These are phyloP conservation scores for Syncephalis plumigaleata DNA, from an alignment of 371 early-diverging fungal genomes.

Conservation along the genomic window DNA sequence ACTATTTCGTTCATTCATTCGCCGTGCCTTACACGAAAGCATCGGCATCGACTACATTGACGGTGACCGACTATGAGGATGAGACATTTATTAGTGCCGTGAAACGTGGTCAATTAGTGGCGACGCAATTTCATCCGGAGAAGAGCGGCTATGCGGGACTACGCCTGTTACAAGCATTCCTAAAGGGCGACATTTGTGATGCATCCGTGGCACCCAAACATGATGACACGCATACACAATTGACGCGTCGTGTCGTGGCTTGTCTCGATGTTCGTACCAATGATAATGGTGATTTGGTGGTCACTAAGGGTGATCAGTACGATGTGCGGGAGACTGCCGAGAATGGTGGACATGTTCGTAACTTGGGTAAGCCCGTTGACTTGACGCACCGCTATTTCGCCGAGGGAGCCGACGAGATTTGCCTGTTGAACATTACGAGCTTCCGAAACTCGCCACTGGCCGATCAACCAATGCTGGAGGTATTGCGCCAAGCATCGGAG, in stretches of 20 bases:
- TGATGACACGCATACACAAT: conserved; percentile 15
- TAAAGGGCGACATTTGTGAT: conserved; percentile 21
- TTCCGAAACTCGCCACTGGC: conserved; percentile 80
- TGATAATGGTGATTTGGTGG: conserved; percentile 90
- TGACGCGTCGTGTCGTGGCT: conserved; percentile 85
- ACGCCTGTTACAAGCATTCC: conserved; percentile 59
- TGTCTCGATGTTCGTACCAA: conserved; percentile 94
- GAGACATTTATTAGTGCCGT: conserved; percentile 73
- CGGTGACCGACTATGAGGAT: conserved; percentile 73
- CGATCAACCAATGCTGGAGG: conserved; percentile 91
- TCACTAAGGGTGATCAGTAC: conserved; percentile 97
- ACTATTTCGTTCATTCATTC: conserved; percentile 96
- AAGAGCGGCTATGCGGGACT: conserved; percentile 88
- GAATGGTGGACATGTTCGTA: conserved; percentile 65
- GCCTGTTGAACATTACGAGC: conserved; percentile 93
- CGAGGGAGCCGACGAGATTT: conserved; percentile 94
- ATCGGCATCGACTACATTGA: conserved; percentile 41
- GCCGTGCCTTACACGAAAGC: conserved; percentile 48
- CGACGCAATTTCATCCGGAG: conserved; percentile 97
- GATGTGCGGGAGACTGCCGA: conserved; percentile 72
- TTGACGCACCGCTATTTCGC: conserved; percentile 80
- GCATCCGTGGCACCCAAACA: conserved; percentile 3
- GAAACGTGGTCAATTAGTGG: conserved; percentile 71
- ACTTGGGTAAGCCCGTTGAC: conserved; percentile 92
- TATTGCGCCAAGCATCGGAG: conserved; percentile 69